Evolutionary conservation across 2,329 filamentous ascomycete species (phyloP).

Genomic region (Diplodia seriata): DNA sequence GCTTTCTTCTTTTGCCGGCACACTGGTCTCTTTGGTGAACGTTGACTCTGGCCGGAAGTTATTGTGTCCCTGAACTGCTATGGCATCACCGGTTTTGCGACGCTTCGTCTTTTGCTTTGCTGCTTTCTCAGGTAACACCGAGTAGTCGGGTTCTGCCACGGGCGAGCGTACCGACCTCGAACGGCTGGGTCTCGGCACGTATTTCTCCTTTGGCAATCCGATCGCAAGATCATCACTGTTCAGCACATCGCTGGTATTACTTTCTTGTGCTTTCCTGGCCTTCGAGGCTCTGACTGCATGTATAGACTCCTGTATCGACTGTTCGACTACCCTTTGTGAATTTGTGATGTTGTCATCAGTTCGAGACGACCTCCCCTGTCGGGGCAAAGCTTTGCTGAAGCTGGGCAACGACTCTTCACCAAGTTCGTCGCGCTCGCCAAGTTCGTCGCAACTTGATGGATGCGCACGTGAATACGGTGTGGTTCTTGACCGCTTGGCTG

Average conservation of each 20-base stretch:
- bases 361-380: neutral
- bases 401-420: constrained; percentile 36
- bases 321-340: constrained; percentile 29
- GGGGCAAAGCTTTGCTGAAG: neutral
- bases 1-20: neutral
- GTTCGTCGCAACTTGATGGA: constrained; percentile 10
- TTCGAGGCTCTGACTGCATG: constrained; percentile 20
- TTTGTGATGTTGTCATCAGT: neutral
- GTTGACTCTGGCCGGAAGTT: neutral
- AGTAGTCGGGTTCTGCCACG: constrained; percentile 41
- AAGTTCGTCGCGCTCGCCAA: neutral
- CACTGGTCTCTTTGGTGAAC: neutral
- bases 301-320: constrained; percentile 32
- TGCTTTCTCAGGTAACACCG: constrained; percentile 41
- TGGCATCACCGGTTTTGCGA: constrained; percentile 38
- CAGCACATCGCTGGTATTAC: constrained; percentile 20
- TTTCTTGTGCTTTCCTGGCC: constrained; percentile 19
- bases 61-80: neutral
- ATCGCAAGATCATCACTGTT: constrained; percentile 39
- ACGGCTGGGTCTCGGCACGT: constrained; percentile 47
- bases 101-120: constrained; percentile 37
- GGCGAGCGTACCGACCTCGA: constrained; percentile 43
- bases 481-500: constrained; percentile 5
- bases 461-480: neutral
- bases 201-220: constrained; percentile 43